Conservation (phyloP, 176 grass and related monocot genomes). For the Oryza glumipatula region DNA sequence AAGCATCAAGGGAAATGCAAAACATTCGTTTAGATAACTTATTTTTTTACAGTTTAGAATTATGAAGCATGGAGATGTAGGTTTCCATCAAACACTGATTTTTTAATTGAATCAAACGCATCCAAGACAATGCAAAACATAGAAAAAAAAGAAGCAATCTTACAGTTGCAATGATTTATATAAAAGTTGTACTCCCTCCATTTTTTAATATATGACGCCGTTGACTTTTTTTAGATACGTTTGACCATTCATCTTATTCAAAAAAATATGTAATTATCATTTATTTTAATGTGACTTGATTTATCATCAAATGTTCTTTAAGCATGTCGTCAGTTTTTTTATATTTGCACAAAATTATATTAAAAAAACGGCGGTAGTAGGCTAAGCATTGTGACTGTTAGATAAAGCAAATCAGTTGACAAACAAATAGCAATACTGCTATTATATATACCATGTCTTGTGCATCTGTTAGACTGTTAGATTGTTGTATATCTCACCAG, state of each 20-base stretch:
- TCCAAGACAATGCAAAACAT: neutral
- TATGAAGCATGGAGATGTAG: neutral
- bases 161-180: neutral
- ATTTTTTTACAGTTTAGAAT: neutral
- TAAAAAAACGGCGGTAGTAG: neutral
- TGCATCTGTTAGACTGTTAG: neutral
- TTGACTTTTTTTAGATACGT: too few species aligned
- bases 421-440: neutral
- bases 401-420: neutral
- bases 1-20: conserved; percentile 15
- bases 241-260: too few species aligned
- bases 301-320: too few species aligned
- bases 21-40: conserved; percentile 19
- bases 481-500: neutral
- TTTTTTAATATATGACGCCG: too few species aligned
- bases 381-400: neutral
- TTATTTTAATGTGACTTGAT: too few species aligned
- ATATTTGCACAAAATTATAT: too few species aligned
- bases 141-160: neutral
- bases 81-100: neutral
- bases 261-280: too few species aligned
- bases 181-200: neutral
- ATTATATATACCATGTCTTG: neutral
- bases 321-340: too few species aligned
- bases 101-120: neutral